Base-by-base conservation (phyloP, 495 filamentous ascomycete species). In the Penicillium simplicissimum region DNA sequence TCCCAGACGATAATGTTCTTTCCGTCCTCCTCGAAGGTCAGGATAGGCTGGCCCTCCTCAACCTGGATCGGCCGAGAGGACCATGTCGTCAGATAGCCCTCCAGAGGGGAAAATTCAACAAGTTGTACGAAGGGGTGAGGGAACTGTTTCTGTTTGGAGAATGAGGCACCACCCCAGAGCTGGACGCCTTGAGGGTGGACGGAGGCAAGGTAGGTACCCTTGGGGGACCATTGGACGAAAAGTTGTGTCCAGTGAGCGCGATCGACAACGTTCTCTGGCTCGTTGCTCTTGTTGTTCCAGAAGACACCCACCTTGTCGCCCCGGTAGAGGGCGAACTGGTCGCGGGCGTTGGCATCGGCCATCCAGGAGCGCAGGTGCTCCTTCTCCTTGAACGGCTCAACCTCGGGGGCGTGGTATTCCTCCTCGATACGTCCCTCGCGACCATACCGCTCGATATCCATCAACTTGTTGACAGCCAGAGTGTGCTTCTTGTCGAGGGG, bases 1-100 rank as follows among this genome's bases (percentile, higher is more conserved):
- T 98, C 95, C 95, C 95, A 98, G 68, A 98, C 91, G 68, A 98
- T 90, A 71, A 97, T 97, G 82, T 97, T 96, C 84, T 98, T 97
- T 63, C 95, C 95, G 67, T 98, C 95, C 71, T 98, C 95, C 71
- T 97, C 95, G 61, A 90, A 76, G 8, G 90, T 87, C 35, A 98
- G 78, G 3, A 90, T 76, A 7, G 70, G 64, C 19, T 93, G 89
- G 66, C 90, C 90, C 70, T 98, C 95, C 40, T 94, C 91, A 34
- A 98, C 92, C 60, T 88, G 83, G 65, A 98, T 93, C 25, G 95
- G 91, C 34, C 90, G 83, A 73, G 93, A 90, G 28, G 94, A 97
- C 95, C 95, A 98, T 36, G 95, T 97, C 36, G 93, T 94, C 49
- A 98, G 67, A 76, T 96, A 98, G 67, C 88, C 92, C 79, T 98